phyloP scores from a whole-genome alignment of 257 asterid species.

The Nicotiana undulata region DNA sequence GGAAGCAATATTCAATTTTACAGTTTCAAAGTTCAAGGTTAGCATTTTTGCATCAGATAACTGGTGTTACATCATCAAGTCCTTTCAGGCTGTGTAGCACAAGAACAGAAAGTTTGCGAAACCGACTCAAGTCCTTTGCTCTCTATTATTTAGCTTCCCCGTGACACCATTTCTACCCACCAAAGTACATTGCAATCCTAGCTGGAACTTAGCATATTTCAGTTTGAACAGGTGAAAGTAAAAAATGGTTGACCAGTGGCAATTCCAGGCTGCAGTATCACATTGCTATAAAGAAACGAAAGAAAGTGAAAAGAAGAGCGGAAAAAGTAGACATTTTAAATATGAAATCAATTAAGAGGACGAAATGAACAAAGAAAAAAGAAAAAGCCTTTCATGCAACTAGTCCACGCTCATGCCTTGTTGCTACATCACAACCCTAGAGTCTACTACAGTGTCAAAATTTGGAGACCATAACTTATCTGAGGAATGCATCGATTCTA shows the following conservation, averaged over 20 bases:
- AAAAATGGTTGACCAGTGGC: neutral
- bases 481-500: neutral
- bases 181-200: neutral
- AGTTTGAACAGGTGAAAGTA: neutral
- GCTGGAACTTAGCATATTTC: neutral
- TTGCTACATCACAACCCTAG: neutral
- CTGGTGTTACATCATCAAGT: neutral
- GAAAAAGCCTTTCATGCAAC: neutral
- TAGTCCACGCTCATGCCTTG: neutral
- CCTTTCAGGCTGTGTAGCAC: neutral
- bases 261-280: neutral
- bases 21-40: too few species aligned
- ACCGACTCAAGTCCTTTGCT: neutral
- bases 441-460: neutral
- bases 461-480: neutral
- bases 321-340: neutral
- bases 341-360: neutral
- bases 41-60: neutral
- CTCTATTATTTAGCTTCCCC: neutral
- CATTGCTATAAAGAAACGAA: neutral
- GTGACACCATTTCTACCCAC: neutral
- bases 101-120: neutral
- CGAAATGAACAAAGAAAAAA: neutral
- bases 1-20: neutral
- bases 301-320: neutral